These are phyloP conservation scores for Podosphaera fusca DNA, from an alignment of 2,329 filamentous ascomycete genomes.

Conservation along the genomic window DNA sequence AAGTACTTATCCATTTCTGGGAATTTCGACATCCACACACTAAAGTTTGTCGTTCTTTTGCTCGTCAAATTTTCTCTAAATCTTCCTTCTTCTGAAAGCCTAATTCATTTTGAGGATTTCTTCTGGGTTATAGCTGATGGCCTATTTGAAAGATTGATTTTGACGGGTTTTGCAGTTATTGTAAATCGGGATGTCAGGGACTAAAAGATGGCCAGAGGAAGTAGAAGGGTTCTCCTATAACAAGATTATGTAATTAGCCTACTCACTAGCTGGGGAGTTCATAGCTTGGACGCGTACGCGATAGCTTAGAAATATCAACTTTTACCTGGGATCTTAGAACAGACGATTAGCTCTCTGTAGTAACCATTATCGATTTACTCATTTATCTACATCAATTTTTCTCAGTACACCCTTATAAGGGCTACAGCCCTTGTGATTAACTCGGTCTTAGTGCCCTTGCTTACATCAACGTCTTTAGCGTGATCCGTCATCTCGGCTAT, in stretches of 20 bases:
- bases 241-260: not conserved
- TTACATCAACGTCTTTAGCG: too few relatives aligned
- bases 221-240: not conserved
- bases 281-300: not conserved
- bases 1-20: not conserved
- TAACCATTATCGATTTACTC: too few relatives aligned
- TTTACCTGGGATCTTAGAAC: not conserved
- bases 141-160: not conserved
- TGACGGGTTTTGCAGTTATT: not conserved
- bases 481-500: too few relatives aligned
- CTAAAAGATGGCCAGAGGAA: not conserved
- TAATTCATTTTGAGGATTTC: not conserved
- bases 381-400: too few relatives aligned
- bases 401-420: too few relatives aligned
- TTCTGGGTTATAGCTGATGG: not conserved
- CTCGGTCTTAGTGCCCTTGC: too few relatives aligned
- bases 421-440: too few relatives aligned
- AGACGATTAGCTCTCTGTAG: not conserved
- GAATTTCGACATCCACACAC: not conserved
- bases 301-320: not conserved
- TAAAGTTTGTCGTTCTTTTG: not conserved
- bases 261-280: not conserved
- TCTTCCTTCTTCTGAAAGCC: not conserved
- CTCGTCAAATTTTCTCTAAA: not conserved
- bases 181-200: not conserved